A percentile compares a stretch with the other conserved stretches of the same genome.
Conservation (phyloP, 2,329 filamentous ascomycete species). For the Ophiognomonia clavigignenti-juglandacearum region DNA sequence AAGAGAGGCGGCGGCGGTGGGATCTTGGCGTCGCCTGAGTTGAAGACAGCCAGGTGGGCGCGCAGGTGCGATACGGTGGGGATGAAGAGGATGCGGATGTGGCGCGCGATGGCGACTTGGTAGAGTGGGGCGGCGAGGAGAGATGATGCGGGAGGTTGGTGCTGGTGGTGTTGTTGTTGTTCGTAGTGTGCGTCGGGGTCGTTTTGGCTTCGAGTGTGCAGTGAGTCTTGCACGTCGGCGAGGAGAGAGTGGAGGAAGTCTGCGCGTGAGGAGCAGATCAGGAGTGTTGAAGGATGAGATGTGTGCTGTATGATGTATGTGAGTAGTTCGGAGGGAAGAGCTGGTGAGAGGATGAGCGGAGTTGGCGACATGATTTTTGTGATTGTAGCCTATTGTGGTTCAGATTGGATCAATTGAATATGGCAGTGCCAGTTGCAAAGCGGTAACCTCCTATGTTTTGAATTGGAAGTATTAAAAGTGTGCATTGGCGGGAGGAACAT, state of each 20-base stretch:
- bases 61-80: slow-evolving; percentile 73
- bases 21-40: slow-evolving; percentile 30
- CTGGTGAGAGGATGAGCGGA: slow-evolving; percentile 45
- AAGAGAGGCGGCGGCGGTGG: slow-evolving; percentile 33
- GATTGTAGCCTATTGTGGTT: neutral
- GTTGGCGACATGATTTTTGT: slow-evolving; percentile 5
- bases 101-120: slow-evolving; percentile 62
- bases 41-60: slow-evolving; percentile 63
- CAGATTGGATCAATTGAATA: neutral
- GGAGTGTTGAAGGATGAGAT: slow-evolving; percentile 55
- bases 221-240: slow-evolving; percentile 34
- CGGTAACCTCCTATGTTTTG: too few species aligned
- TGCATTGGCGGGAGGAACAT: neutral
- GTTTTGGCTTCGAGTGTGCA: neutral
- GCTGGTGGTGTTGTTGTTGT: too few species aligned
- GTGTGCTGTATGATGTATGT: slow-evolving; percentile 56
- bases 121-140: slow-evolving; percentile 63
- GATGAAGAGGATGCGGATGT: slow-evolving; percentile 67
- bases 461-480: neutral
- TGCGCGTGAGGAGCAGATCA: slow-evolving; percentile 64
- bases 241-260: slow-evolving; percentile 60
- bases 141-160: neutral
- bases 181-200: neutral
- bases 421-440: too few species aligned
- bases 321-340: slow-evolving; percentile 58